Base-by-base conservation (phyloP, 2,329 filamentous ascomycete genomes). In the Penicillium sp. region DNA sequence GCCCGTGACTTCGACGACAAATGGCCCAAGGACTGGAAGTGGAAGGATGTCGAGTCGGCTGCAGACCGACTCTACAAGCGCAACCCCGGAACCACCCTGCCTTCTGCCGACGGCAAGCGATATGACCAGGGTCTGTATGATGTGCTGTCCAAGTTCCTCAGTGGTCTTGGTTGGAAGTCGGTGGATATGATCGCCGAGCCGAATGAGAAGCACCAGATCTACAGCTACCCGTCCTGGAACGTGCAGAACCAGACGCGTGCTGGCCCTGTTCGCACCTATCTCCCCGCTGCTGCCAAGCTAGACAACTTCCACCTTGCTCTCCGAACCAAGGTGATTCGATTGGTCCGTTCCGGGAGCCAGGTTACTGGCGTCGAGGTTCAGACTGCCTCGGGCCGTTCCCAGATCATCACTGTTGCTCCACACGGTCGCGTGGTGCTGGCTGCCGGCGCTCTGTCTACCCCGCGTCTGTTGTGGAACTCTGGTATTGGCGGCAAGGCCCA, bases 11-110 rank as follows among this genome's bases (percentile, higher is more conserved):
- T 88, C 78, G 85, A 91, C 68, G 80, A 82, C 69, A 88, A 88
- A 70, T 92, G 89, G 76, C 89, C 89, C 1, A 61, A 75, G 2
- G 88, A 88, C 31, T 92, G 89, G 89, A 85, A 88, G 71, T 79
- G 84, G 18, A 69, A 74, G 6, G 86, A 90, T 62, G 81, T 90
- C 68, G 74, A 76, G 57, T 69, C 75, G 24, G 83, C 88, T 1
- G 83, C 85, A 6, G 73, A 81, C 29, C 81, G 84, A 40, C 83
- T 87, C 7, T 91, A 90, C 69, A 75, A 78, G 35, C 82, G 87
- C n/a, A 90, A 90, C 59, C 87, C 87, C 0, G 88, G 87, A 32
- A 90, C 86, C 0, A 83, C 82, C 44, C 76, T 77, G 43, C 87
- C 89, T 1, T 90, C 87, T 0, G 76, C 78, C 63, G 87, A 92